These are phyloP conservation scores for Geranomyces variabilis DNA, from an alignment of 192 early-diverging fungal species.

Conservation along the genomic window DNA sequence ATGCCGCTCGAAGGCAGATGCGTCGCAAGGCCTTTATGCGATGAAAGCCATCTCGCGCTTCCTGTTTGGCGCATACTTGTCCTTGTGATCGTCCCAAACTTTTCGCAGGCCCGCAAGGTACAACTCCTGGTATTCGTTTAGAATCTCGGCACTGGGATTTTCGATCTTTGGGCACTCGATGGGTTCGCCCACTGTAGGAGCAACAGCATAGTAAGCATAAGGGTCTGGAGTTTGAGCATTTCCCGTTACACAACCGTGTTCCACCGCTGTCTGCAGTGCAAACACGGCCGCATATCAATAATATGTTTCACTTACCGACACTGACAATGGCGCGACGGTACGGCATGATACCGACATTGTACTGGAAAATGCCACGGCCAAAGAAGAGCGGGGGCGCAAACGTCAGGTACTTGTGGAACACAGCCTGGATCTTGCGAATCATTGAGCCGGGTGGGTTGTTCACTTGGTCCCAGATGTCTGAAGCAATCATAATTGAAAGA, in stretches of 20 bases:
- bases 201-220: slow-evolving; percentile 2
- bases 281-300: too few species aligned
- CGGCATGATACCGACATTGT: slow-evolving; percentile 65
- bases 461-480: slow-evolving; percentile 80
- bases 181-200: slow-evolving; percentile 57
- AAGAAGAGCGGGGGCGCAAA: slow-evolving; percentile 67
- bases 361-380: slow-evolving; percentile 87
- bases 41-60: slow-evolving; percentile 67
- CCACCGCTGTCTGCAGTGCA: slow-evolving; percentile 49
- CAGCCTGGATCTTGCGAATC: slow-evolving; percentile 70
- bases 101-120: slow-evolving; percentile 69
- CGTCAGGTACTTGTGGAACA: slow-evolving; percentile 59
- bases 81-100: slow-evolving; percentile 74
- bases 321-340: slow-evolving; percentile 46
- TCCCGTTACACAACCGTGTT: too few species aligned
- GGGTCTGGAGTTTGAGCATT: neutral
- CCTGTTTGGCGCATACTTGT: slow-evolving; percentile 68
- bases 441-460: slow-evolving; percentile 68
- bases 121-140: slow-evolving; percentile 62
- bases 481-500: too few species aligned
- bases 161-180: slow-evolving; percentile 61
- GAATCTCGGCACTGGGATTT: slow-evolving; percentile 64
- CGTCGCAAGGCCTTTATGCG: slow-evolving; percentile 43
- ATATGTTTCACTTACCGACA: slow-evolving; percentile 38
- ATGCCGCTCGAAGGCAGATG: too few species aligned